Conservation (phyloP, 2,329 filamentous ascomycete genomes). For the Fusarium udum region DNA sequence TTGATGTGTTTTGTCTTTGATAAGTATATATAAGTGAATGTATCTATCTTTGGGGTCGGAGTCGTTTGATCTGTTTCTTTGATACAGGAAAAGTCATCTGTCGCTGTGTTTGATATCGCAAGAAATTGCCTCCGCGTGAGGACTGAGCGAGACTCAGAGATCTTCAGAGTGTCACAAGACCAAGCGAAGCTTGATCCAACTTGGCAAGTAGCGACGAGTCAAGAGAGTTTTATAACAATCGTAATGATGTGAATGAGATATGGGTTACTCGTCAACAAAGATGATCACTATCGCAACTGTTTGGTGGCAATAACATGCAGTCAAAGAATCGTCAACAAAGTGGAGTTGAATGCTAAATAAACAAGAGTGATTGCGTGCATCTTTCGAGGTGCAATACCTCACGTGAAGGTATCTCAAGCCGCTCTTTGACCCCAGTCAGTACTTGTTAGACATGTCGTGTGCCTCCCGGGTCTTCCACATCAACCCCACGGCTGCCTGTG, state of each 20-base stretch:
- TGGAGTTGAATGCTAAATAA: background rate
- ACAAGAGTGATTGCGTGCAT: slow-evolving; percentile 17
- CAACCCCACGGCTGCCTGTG: slow-evolving; percentile 31
- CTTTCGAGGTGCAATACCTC: slow-evolving; percentile 13
- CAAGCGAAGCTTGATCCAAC: background rate
- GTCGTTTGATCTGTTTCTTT: slow-evolving; percentile 29
- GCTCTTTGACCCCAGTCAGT: background rate
- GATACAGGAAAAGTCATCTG: slow-evolving; percentile 14
- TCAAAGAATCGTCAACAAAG: slow-evolving; percentile 1
- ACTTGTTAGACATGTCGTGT: slow-evolving; percentile 30
- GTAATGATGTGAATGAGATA: background rate
- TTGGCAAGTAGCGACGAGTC: background rate
- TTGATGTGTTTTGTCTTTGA: slow-evolving; percentile 18
- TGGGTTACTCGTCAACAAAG: background rate
- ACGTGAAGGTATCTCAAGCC: slow-evolving; percentile 32
- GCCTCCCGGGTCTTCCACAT: slow-evolving; percentile 18
- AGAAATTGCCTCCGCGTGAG: slow-evolving; percentile 13
- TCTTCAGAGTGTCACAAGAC: slow-evolving; percentile 28
- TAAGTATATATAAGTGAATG: background rate
- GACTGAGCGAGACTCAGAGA: background rate
- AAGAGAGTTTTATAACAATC: background rate
- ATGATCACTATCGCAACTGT: background rate
- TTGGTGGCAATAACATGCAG: background rate
- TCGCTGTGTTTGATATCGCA: background rate
- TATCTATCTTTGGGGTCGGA: background rate